These are phyloP conservation scores for Cladosporium phlei DNA, from an alignment of 2,329 filamentous ascomycete genomes.

Conservation along the genomic window DNA sequence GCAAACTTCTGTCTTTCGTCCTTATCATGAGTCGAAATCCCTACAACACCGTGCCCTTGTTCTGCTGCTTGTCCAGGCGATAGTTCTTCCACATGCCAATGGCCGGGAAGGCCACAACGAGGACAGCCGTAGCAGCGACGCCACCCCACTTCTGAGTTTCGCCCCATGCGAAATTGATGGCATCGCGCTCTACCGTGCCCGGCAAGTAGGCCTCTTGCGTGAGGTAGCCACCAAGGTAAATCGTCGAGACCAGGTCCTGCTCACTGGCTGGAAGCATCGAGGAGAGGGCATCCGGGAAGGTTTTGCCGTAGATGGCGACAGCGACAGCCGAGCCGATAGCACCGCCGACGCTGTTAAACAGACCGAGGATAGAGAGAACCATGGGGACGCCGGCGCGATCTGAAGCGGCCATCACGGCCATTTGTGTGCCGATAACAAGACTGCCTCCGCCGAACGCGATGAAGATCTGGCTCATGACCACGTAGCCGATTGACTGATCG, in stretches of 20 bases:
- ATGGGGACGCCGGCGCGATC: conserved; percentile 24
- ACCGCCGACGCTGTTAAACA: conserved; percentile 36
- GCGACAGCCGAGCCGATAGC: conserved; percentile 48
- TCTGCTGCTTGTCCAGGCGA: conserved; percentile 34
- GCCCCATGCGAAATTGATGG: conserved; percentile 45
- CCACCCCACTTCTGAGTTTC: conserved; percentile 43
- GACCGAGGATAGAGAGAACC: conserved; percentile 22
- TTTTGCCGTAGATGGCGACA: conserved; percentile 23
- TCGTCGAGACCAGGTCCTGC: conserved; percentile 28
- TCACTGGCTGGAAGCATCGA: conserved; percentile 15
- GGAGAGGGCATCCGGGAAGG: conserved; percentile 20
- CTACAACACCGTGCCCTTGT: conserved; percentile 32
- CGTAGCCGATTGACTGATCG: conserved; percentile 40
- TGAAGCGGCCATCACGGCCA: conserved; percentile 54
- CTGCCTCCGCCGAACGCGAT: conserved; percentile 50
- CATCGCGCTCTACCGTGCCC: conserved; percentile 39
- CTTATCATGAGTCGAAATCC: too few species aligned
- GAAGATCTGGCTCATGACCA: conserved; percentile 51
- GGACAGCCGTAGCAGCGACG: conserved; percentile 34
- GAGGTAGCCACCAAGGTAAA: conserved; percentile 47
- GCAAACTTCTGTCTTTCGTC: background rate
- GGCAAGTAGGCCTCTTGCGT: conserved; percentile 47
- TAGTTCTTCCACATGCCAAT: conserved; percentile 35
- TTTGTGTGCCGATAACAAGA: conserved; percentile 55
- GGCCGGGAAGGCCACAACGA: conserved; percentile 29